Evolutionary conservation across 2,329 filamentous ascomycete species (phyloP).

Genomic region (Parastagonospora avenae): DNA sequence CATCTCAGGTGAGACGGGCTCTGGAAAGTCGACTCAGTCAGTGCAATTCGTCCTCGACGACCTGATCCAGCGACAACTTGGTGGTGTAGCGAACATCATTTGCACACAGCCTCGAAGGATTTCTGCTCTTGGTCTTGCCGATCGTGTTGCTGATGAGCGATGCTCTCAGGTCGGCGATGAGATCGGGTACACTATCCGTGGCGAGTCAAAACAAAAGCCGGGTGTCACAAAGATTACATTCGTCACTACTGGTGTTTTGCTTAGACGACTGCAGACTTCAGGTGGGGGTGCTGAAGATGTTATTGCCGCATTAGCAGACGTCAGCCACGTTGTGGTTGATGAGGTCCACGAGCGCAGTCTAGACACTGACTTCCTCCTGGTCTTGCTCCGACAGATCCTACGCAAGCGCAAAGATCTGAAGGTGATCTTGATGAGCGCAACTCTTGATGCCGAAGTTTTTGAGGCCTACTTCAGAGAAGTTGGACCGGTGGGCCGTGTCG

Average conservation of each 20-base stretch:
- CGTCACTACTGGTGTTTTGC: slow-evolving; percentile 90
- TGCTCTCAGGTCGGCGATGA: slow-evolving; percentile 82
- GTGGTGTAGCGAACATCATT: slow-evolving; percentile 82
- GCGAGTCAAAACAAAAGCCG: slow-evolving; percentile 76
- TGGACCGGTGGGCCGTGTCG: slow-evolving; percentile 75
- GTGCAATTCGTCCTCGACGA: slow-evolving; percentile 96
- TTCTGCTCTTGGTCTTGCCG: slow-evolving; percentile 89
- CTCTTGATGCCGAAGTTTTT: slow-evolving; percentile 86
- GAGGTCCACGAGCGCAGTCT: slow-evolving; percentile 95
- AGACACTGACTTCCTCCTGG: slow-evolving; percentile 92
- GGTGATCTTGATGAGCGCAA: slow-evolving; percentile 94
- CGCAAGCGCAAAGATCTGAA: slow-evolving; percentile 77
- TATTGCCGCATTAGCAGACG: slow-evolving; percentile 78
- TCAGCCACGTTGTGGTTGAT: slow-evolving; percentile 94
- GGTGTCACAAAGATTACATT: slow-evolving; percentile 88
- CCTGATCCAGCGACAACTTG: slow-evolving; percentile 76
- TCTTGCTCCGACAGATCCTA: slow-evolving; percentile 82
- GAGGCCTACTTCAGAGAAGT: slow-evolving; percentile 78
- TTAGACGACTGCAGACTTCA: slow-evolving; percentile 88
- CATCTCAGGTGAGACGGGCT: slow-evolving; percentile 95
- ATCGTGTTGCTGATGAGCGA: slow-evolving; percentile 91
- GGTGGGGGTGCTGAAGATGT: slow-evolving; percentile 81
- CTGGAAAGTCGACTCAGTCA: slow-evolving; percentile 94
- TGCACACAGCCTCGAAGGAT: slow-evolving; percentile 96
- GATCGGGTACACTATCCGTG: slow-evolving; percentile 89